Conservation (phyloP, 2,329 filamentous ascomycete genomes). For the Colletotrichum euphorbiae region DNA sequence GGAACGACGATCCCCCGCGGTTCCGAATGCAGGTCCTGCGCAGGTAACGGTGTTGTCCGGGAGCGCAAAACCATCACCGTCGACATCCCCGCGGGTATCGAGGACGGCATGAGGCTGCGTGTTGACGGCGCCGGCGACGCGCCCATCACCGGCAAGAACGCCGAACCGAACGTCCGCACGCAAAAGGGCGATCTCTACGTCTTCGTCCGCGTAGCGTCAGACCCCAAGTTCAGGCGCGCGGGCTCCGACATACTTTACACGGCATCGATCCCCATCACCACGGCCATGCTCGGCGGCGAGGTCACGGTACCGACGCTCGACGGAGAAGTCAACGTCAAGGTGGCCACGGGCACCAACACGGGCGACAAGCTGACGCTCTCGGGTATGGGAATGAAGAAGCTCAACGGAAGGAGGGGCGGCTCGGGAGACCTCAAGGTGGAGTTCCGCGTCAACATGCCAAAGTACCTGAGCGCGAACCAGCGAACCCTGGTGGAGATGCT, state of each 20-base stretch:
- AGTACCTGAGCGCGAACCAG: constrained; percentile 91
- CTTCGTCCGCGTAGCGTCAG: constrained; percentile 87
- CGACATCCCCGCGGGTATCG: constrained; percentile 94
- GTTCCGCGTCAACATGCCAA: constrained; percentile 95
- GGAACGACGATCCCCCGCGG: constrained; percentile 82
- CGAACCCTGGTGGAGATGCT: constrained; percentile 94
- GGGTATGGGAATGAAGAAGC: constrained; percentile 94
- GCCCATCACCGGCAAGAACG: constrained; percentile 77
- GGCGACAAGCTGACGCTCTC: constrained; percentile 90
- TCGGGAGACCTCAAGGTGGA: constrained; percentile 91
- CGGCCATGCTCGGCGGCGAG: constrained; percentile 91
- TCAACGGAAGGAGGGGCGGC: constrained; percentile 73
- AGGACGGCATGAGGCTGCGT: constrained; percentile 93
- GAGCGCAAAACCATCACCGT: constrained; percentile 86
- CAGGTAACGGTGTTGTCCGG: constrained; percentile 84
- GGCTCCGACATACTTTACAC: constrained; percentile 95
- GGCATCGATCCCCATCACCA: constrained; percentile 90
- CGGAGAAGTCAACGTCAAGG: constrained; percentile 88
- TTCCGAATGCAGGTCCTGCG: constrained; percentile 82
- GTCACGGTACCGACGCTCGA: constrained; percentile 91
- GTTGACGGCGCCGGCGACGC: constrained; percentile 90
- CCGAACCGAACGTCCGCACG: constrained; percentile 71
- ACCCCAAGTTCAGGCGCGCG: constrained; percentile 87
- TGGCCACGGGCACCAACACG: constrained; percentile 90
- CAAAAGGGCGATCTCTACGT: constrained; percentile 91